A percentile compares a stretch with the other conserved stretches of the same genome.
Evolutionary conservation across 495 filamentous ascomycete genomes (phyloP).

Genomic region (Mytilinidion resinicola): DNA sequence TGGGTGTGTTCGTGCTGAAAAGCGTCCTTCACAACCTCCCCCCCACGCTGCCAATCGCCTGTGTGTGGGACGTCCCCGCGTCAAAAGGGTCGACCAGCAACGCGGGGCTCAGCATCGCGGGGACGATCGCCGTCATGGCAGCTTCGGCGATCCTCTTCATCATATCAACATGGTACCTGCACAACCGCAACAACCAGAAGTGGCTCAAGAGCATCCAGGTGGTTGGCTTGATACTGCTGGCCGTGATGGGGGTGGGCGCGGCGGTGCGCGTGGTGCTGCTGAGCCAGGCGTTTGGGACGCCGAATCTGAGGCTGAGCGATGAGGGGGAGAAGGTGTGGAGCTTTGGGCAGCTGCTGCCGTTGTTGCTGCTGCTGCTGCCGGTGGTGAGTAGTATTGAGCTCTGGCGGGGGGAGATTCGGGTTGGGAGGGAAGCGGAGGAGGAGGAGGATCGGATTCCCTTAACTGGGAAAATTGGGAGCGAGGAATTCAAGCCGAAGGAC

Average conservation of each 20-base stretch:
- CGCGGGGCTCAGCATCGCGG: slow-evolving; percentile 40
- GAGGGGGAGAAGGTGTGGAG: slow-evolving; percentile 50
- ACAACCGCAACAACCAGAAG: slow-evolving; percentile 37
- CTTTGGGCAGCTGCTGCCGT: slow-evolving; percentile 50
- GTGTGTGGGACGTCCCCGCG: slow-evolving; percentile 40
- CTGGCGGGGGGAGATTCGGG: slow-evolving; percentile 41
- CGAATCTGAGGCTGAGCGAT: slow-evolving; percentile 40
- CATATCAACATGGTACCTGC: slow-evolving; percentile 51
- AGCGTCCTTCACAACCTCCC: slow-evolving; percentile 42
- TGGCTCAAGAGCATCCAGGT: slow-evolving; percentile 45
- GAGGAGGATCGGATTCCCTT: no score
- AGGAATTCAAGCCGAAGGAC: no score
- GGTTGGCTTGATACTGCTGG: slow-evolving; percentile 43
- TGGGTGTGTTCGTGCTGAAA: slow-evolving; percentile 46
- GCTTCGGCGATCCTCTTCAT: slow-evolving; percentile 47
- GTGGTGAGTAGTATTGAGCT: slow-evolving; percentile 51
- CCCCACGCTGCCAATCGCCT: slow-evolving; percentile 46
- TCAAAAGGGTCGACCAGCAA: slow-evolving; percentile 27
- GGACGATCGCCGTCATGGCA: slow-evolving; percentile 48
- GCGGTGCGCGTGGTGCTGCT: slow-evolving; percentile 45
- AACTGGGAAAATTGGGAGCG: no score
- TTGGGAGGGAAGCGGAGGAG: no score
- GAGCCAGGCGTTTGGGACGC: slow-evolving; percentile 47
- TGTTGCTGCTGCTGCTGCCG: slow-evolving; percentile 50
- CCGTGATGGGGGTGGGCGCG: slow-evolving; percentile 45